Evolutionary conservation across 2,329 filamentous ascomycete genomes (phyloP).

Genomic region (Plectosphaerella sp.): DNA sequence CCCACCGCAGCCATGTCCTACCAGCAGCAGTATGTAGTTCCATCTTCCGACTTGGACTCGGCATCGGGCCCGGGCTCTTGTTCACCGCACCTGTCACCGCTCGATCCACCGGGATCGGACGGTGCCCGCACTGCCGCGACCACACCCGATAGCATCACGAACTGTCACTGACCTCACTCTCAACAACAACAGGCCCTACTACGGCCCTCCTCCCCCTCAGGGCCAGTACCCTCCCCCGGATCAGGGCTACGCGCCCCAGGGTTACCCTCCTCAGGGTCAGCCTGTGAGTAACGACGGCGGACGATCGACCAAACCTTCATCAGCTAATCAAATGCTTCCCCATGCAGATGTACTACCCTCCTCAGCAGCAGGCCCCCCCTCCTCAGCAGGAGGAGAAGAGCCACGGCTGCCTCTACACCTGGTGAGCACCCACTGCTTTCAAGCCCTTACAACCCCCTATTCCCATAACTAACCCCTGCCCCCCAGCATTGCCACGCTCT

Average conservation of each 20-base stretch:
- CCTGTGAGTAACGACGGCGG: constrained; percentile 5
- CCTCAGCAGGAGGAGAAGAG: constrained; percentile 31
- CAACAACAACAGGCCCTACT: constrained; percentile 9
- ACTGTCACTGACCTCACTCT: neutral
- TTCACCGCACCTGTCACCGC: too few relatives aligned
- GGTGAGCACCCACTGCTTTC: constrained; percentile 17
- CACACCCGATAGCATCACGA: too few relatives aligned
- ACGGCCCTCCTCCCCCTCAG: constrained; percentile 14
- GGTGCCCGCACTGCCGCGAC: too few relatives aligned
- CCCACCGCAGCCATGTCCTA: constrained; percentile 1
- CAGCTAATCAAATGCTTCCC: neutral
- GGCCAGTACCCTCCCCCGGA: constrained; percentile 15
- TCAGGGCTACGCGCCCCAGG: constrained; percentile 3
- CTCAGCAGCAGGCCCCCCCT: constrained; percentile 18
- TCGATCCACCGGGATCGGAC: too few relatives aligned
- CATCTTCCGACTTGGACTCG: neutral
- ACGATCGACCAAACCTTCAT: neutral
- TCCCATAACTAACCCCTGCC: neutral
- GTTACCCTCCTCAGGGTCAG: constrained; percentile 12
- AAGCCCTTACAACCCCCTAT: neutral
- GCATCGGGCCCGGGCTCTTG: neutral
- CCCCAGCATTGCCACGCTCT: constrained; percentile 32
- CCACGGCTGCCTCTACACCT: constrained; percentile 34
- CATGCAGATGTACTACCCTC: constrained; percentile 19
- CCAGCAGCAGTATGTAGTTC: constrained; percentile 2